Base-by-base conservation (phyloP, 1,284 basidiomycete genomes). In the Sphagnurus paluster region DNA sequence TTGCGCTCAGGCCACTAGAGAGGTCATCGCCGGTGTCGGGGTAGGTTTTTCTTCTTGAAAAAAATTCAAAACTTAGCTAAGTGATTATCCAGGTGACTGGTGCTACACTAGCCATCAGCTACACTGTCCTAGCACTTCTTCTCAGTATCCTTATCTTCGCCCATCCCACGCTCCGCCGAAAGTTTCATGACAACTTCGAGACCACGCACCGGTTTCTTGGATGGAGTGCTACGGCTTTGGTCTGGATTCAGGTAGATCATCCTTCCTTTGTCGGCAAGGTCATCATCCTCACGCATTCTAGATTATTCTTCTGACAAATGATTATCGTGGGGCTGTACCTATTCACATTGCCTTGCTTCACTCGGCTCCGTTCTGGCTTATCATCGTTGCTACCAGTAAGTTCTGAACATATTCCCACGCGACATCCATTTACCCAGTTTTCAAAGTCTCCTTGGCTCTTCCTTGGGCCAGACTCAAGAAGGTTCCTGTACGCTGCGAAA, bases 381-480 rank as follows among this genome's bases (percentile, higher is more conserved):
- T 79, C 19, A 60, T 71, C n/a, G 61, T 77, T 33, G 64, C 80
- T 59, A 79, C 78, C 16, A 56, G 71, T 70, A 36, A 41, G 55
- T 20, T n/a, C 6, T 19, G 33, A 24, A n/a, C n/a, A 9, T 23
- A 19, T 13, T 34, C 24, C 5, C 21, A 13, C 5, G 46, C 2
- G 48, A 13, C 5, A 5, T 8, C 24, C 19, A 21, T 10, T 37
- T 10, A 25, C 8, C 1, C 3, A 14, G 14, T 24, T 13, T 33
- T 9, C n/a, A n/a, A n/a, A 71, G 64, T 63, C 17, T 80, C 77
- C 6, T 76, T 82, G 48, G 69, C 77, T 36, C 61, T 79, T n/a
- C 77, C 79, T 7, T 82, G 80, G 80, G 25, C 71, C 19, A 66
- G 76, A 30, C 67, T 82, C 11, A 69, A 77, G 42, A 78, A 79